phyloP scores from a whole-genome alignment of 805 yeast species.

The Helenozyma baotianmanensis region DNA sequence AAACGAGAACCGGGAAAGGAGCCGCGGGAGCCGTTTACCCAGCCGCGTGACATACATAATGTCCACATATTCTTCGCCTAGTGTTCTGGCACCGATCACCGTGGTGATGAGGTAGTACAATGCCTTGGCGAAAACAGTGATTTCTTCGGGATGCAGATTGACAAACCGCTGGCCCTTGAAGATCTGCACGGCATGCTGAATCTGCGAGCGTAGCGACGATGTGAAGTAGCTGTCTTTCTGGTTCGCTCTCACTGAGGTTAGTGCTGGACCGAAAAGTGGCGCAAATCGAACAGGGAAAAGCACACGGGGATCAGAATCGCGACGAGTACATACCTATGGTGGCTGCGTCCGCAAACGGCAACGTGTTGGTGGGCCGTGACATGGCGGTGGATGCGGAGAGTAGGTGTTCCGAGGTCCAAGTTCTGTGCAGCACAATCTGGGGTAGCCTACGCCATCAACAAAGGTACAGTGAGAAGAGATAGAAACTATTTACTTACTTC shows the following conservation, averaged over 20 bases:
- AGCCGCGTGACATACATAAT: constrained; percentile 54
- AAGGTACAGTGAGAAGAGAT: too few species aligned
- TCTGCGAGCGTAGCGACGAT: constrained; percentile 45
- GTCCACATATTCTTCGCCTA: constrained; percentile 95
- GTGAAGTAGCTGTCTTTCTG: constrained; percentile 84
- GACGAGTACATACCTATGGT: constrained; percentile 71
- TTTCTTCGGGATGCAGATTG: constrained; percentile 58
- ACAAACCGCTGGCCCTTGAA: constrained; percentile 62
- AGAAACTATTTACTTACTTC: too few species aligned
- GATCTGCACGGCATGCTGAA: constrained; percentile 52
- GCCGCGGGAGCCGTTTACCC: constrained; percentile 48
- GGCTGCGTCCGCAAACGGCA: constrained; percentile 81
- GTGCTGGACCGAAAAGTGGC: constrained; percentile 7
- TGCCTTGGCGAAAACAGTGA: constrained; percentile 53
- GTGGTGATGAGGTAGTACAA: constrained; percentile 75
- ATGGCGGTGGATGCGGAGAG: too few species aligned
- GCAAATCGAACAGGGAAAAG: neutral
- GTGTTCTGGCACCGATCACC: constrained; percentile 66
- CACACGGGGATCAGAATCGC: too few species aligned
- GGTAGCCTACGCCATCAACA: too few species aligned
- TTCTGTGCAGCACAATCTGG: too few species aligned
- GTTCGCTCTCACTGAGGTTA: constrained; percentile 67
- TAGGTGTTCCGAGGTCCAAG: too few species aligned
- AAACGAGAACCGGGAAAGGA: constrained; percentile 49
- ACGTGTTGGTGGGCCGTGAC: constrained; percentile 17